Percentiles rank a stretch among this genome's conserved stretches.
Conservation (phyloP, 441 rosid species). For the Populus hybrid region DNA sequence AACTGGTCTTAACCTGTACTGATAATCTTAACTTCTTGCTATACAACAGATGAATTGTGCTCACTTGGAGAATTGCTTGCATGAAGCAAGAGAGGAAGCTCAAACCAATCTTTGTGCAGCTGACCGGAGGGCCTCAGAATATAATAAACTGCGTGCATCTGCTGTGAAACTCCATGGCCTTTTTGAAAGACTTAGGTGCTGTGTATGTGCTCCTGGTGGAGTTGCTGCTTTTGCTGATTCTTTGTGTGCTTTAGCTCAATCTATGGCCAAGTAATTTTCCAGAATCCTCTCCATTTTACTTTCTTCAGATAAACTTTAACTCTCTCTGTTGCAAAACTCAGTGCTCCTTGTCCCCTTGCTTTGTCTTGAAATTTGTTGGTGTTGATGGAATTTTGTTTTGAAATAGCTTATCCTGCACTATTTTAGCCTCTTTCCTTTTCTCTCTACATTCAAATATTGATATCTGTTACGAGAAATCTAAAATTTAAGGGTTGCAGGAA, state of each 20-base stretch:
- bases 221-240: slow-evolving; percentile 78
- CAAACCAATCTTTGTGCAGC: slow-evolving; percentile 97
- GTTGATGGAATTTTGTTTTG: too few species aligned
- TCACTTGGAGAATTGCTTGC: slow-evolving; percentile 95
- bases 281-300: background rate
- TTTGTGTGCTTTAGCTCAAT: slow-evolving; percentile 73
- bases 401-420: background rate
- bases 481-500: background rate
- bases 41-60: slow-evolving; percentile 89
- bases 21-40: background rate
- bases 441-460: background rate
- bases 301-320: background rate
- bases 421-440: background rate
- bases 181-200: slow-evolving; percentile 73
- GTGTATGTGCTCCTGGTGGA: slow-evolving; percentile 62
- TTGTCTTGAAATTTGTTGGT: slow-evolving; percentile 5
- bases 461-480: background rate
- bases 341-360: background rate
- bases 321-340: background rate
- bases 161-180: slow-evolving; percentile 81
- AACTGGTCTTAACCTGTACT: background rate
- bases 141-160: slow-evolving; percentile 78
- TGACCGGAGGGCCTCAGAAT: slow-evolving; percentile 89
- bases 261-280: slow-evolving; percentile 71
- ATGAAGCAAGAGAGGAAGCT: slow-evolving; percentile 98